Base-by-base conservation (phyloP, 2,329 filamentous ascomycete genomes). In the Fusarium mundagurra region DNA sequence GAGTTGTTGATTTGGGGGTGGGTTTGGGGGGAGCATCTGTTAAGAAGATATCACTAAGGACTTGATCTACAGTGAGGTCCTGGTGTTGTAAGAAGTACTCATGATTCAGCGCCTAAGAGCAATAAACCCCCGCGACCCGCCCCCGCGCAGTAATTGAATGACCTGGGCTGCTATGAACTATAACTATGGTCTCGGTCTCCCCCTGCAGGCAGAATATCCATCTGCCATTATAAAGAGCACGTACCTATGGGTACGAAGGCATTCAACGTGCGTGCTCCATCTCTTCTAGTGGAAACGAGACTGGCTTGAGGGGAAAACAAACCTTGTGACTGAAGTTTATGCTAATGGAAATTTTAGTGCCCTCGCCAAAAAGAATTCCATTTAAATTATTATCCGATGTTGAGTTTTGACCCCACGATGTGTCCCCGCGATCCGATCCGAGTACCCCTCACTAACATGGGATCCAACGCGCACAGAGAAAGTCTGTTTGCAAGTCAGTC, bases 1-100 rank as follows among this genome's bases (percentile, higher is more conserved):
- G 62, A 67, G 43, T 62, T 41, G 65, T 27, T 57, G 61, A 51
- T 27, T 73, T 74, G 72, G 72, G 72, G 72, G 72, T 69, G 71
- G 36, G 43, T 41, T 74, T 74, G 67, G 72, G 67, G 70, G 64
- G 62, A 43, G 24, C 1, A 4, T 14, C 16, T 45, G 45, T 67
- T 71, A 64, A 60, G 45, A 13, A 1, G 14, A 14, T 73, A 73
- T 33, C 61, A 38, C 1, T 0, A 3, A 33, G 29, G n/a, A 72
- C 69, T 47, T 61, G 16, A 1, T 16, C 2, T 29, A 24, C 10
- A 29, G 24, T 43, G 1, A 13, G 16, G 12, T 0, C 1, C 13
- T 20, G 27, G 39, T 48, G 10, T 12, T 17, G 7, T 17, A 13
- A 11, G 2, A 55, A 38, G 65, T 73, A 59, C 13, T 31, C 22